Evolutionary conservation across 2,329 filamentous ascomycete species (phyloP), one percentile per base, ranked within the genome.

Genomic region (Exutisphaerella laricina): DNA sequence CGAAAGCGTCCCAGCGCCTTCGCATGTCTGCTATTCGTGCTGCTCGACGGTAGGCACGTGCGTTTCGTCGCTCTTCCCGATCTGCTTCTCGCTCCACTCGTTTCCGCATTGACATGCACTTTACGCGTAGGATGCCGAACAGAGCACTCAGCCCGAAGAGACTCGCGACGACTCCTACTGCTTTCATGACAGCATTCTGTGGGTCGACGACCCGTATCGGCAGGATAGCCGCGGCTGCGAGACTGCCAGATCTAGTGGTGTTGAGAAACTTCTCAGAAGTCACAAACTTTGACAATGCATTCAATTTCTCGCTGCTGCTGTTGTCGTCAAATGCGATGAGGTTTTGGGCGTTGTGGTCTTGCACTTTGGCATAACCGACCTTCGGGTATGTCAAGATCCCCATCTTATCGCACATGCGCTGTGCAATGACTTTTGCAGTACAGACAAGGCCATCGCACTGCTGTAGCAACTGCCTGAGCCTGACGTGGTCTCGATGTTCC

Each of bases 51-150:
- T 79, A 80, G 5, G 71, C 67, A 9, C 70, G 66, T 8, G 66
- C 71, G 20, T 70, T 73, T 21, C 68, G 64, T 38, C 75, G 68
- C 58, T 79, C 75, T 62, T 80, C 76, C 10, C 68, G 68, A 31
- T 70, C 65, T 12, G 76, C 73, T 6, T 72, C 68, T 18, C 74
- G 67, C 44, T 79, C 75, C 9, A 70, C 72, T 44, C 71, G 69
- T 21, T 66, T 69, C 22, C 73, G 70, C 17, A 69, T 66, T 39
- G 71, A 71, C 51, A 70, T 68, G 47, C 69, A 77, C 49, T 70
- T 70, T 43, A 68, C 63, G 17, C 66, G 67, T 41, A 74, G 64
- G 30, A 70, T 61, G 4, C 64, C 59, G 51, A 72, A 62, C 2
- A 73, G 51, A 25, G 67, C 67, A 23, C 64, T 61, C 18, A 72